Percentiles rank a stretch among this genome's conserved stretches.
phyloP scores from a whole-genome alignment of 2,329 filamentous ascomycete species.

The Chrysoporthe austroafricana region DNA sequence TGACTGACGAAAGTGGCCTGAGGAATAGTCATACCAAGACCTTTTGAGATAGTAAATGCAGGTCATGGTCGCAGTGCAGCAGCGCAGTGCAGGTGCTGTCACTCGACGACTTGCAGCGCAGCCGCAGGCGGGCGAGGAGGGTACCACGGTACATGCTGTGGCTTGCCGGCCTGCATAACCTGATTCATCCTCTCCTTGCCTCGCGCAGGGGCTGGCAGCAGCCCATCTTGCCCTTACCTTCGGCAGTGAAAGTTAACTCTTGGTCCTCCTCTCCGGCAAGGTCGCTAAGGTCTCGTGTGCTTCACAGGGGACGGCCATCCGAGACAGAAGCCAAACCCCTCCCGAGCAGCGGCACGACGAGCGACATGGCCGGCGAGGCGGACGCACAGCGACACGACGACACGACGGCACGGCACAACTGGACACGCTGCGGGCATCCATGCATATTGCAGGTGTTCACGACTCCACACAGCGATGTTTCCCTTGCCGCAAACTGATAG shows the following conservation, averaged over 20 bases:
- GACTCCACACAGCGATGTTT: conserved; percentile 8
- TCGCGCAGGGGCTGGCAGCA: background rate
- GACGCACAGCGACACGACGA: background rate
- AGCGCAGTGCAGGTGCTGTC: conserved; percentile 2
- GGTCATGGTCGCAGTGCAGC: conserved; percentile 6
- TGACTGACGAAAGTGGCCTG: conserved; percentile 4
- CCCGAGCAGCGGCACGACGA: background rate
- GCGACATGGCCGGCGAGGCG: background rate
- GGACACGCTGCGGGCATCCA: background rate
- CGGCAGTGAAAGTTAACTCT: background rate
- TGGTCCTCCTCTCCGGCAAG: background rate
- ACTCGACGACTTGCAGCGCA: background rate
- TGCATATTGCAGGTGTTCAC: background rate
- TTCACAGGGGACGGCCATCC: background rate
- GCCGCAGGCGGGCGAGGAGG: background rate
- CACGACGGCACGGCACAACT: background rate
- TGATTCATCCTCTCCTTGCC: background rate
- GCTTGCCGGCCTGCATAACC: background rate
- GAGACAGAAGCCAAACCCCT: background rate
- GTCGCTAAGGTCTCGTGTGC: background rate
- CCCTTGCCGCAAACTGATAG: background rate
- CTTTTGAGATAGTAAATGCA: background rate
- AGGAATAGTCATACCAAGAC: conserved; percentile 6
- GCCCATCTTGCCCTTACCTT: background rate
- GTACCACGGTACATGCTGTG: background rate